Conservation (phyloP, 208 protist genomes). For the Wallacemonas sp. region DNA sequence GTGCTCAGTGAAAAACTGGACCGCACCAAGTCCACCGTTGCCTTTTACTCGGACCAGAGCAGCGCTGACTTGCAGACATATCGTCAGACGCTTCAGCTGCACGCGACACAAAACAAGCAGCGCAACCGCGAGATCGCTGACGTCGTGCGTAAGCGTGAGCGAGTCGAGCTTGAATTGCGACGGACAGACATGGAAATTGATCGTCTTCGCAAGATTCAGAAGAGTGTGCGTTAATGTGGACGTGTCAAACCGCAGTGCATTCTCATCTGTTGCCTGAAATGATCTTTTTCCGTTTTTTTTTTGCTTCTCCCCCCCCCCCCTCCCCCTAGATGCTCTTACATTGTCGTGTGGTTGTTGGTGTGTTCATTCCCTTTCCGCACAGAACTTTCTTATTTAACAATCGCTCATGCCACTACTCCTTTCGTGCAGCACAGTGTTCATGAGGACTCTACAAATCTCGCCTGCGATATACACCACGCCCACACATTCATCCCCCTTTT, state of each 20-base stretch:
- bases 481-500: too few species aligned
- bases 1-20: slow-evolving; percentile 43
- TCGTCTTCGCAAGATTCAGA: slow-evolving; percentile 67
- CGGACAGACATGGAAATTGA: slow-evolving; percentile 66
- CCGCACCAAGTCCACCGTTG: slow-evolving; percentile 26
- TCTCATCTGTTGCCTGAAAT: too few species aligned
- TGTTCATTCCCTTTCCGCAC: too few species aligned
- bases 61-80: slow-evolving; percentile 51
- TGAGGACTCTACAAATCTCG: too few species aligned
- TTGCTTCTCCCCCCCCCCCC: too few species aligned
- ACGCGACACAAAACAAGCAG: slow-evolving; percentile 37
- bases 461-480: too few species aligned
- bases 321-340: too few species aligned
- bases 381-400: too few species aligned
- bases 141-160: slow-evolving; percentile 62
- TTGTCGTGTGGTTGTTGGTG: too few species aligned
- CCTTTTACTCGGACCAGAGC: slow-evolving; percentile 55
- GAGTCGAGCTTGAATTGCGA: slow-evolving; percentile 58
- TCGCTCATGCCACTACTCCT: too few species aligned
- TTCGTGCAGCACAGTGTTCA: too few species aligned
- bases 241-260: not conserved
- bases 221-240: slow-evolving; percentile 39
- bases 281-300: too few species aligned
- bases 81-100: slow-evolving; percentile 38
- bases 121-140: slow-evolving; percentile 57